Evolutionary conservation across 2,329 filamentous ascomycete species (phyloP), one percentile per base, ranked within the genome.

Genomic region (Sporothrix euskadiensis): DNA sequence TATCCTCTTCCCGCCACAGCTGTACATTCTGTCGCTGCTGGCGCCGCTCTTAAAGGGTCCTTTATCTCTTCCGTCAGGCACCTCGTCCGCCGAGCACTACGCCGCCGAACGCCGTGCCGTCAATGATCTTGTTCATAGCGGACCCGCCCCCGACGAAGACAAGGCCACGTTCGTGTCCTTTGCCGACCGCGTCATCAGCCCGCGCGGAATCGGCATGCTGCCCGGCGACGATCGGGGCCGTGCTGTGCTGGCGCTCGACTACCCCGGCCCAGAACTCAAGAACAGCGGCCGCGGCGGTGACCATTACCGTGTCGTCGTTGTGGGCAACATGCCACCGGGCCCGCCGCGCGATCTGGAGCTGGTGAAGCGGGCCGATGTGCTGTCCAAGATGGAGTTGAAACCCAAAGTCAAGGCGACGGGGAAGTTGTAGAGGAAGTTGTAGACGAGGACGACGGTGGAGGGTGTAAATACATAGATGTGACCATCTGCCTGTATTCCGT

Each of bases 1-100:
- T 74, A 92, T 97, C 73, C 83, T 99, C 5, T 98, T 97, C 79
- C 96, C 96, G 4, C 96, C 96, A 0, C 96, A 98, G 79, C 91
- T 91, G 79, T 94, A 92, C 81, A 86, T 96, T 4, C 84, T 94
- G 12, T 83, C 85, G 47, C 82, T 92, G 0, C 81, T 93, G 1
- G 80, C 86, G 0, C 82, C 82, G 1, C 88, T 89, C 76, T 82
- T 92, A 16, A n/a, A n/a, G 7, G 73, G 71, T 7, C 32, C 47
- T 26, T 26, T 2, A 26, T 26, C 26, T 54, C 49, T 52, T 19
- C 49, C 26, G 26, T 1, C 26, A 26, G 26, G 26, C 26, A 26
- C 26, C 49, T 52, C 52, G 26, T 10, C 71, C 3, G 14, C 30
- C 49, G 61, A 47, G 4, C 47, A 65, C 76, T 89, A 79, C 79